Evolutionary conservation across 2,329 filamentous ascomycete genomes (phyloP).

Genomic region (Paecilomyces variotii): DNA sequence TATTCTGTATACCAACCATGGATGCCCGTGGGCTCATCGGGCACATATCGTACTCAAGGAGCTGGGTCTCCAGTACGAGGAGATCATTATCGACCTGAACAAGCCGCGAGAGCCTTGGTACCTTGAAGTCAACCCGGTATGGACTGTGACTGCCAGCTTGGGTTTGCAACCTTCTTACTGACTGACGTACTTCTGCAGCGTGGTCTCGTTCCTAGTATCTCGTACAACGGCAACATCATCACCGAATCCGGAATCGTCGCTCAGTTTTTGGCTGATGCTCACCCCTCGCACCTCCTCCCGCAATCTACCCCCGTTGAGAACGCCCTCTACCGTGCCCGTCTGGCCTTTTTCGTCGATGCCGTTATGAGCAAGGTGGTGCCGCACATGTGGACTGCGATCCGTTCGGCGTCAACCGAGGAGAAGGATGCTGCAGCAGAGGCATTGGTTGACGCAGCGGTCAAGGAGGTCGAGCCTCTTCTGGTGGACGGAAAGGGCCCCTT

Average conservation of each 20-base stretch:
- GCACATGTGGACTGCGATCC: slow-evolving; percentile 40
- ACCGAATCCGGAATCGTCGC: slow-evolving; percentile 67
- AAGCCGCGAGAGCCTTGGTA: slow-evolving; percentile 65
- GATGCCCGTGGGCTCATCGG: slow-evolving; percentile 67
- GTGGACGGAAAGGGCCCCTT: slow-evolving; percentile 45
- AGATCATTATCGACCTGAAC: slow-evolving; percentile 64
- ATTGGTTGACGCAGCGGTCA: slow-evolving; percentile 50
- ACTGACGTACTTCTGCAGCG: slow-evolving; percentile 33
- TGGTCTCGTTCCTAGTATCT: slow-evolving; percentile 65
- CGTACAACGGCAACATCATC: slow-evolving; percentile 62
- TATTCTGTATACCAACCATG: slow-evolving; percentile 62
- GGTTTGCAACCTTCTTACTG: background rate
- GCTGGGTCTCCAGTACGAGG: slow-evolving; percentile 57
- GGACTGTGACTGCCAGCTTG: slow-evolving; percentile 2
- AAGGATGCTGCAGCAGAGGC: slow-evolving; percentile 42
- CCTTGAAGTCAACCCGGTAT: slow-evolving; percentile 63
- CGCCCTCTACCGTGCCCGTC: slow-evolving; percentile 57
- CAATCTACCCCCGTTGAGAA: slow-evolving; percentile 47
- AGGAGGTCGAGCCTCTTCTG: slow-evolving; percentile 68
- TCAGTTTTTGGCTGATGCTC: slow-evolving; percentile 61
- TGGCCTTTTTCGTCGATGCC: slow-evolving; percentile 65
- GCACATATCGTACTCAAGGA: slow-evolving; percentile 65
- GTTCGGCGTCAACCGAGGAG: slow-evolving; percentile 43
- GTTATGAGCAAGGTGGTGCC: slow-evolving; percentile 55
- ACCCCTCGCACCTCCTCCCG: slow-evolving; percentile 56